A percentile compares a stretch with the other conserved stretches of the same genome.
These are phyloP conservation scores for Ceriops zippeliana DNA, from an alignment of 345 rosid genomes.

Conservation along the genomic window DNA sequence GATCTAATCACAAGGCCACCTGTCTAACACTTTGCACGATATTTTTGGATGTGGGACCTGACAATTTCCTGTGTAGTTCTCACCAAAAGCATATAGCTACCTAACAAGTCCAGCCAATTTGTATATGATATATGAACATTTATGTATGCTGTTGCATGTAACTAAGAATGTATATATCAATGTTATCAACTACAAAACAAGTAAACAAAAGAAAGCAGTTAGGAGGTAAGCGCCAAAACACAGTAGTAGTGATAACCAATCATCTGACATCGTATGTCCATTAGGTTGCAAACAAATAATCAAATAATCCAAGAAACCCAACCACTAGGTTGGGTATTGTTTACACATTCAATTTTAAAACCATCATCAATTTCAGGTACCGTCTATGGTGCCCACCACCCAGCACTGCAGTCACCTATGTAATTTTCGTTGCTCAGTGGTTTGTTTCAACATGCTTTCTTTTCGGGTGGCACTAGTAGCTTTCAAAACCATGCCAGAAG, in stretches of 20 bases:
- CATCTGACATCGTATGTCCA: not conserved
- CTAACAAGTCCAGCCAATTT: too few species aligned
- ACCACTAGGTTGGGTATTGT: constrained; percentile 3
- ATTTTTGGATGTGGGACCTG: too few species aligned
- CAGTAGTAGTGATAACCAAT: not conserved
- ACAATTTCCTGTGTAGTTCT: too few species aligned
- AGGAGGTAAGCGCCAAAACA: not conserved
- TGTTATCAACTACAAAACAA: not conserved
- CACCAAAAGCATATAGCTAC: too few species aligned
- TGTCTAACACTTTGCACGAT: too few species aligned
- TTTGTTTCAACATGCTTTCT: constrained; percentile 5
- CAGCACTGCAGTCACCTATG: not conserved
- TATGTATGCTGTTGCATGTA: too few species aligned
- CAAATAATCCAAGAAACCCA: constrained; percentile 1
- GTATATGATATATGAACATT: too few species aligned
- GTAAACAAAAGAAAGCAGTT: not conserved
- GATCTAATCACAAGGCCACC: too few species aligned
- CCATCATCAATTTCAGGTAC: constrained; percentile 11
- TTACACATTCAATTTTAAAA: not conserved
- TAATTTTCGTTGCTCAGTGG: not conserved
- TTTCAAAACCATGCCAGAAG: too few species aligned
- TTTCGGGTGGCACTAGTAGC: too few species aligned
- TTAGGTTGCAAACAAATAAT: not conserved
- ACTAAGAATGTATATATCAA: not conserved
- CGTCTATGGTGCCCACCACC: constrained; percentile 10